These are phyloP conservation scores for Epicoccum nigrum DNA, from an alignment of 2,329 filamentous ascomycete genomes.

Conservation along the genomic window DNA sequence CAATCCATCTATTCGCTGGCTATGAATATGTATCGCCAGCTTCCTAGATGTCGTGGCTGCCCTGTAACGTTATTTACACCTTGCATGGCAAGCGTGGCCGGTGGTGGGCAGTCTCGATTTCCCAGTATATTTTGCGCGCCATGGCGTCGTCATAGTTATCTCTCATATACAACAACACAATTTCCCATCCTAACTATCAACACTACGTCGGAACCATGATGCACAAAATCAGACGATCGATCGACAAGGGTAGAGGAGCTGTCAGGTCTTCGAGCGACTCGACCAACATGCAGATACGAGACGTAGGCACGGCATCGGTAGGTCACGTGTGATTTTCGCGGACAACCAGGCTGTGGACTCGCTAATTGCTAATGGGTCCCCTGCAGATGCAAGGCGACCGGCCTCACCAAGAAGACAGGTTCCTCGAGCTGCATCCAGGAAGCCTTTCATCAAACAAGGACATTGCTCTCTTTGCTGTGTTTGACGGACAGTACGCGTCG, in stretches of 20 bases:
- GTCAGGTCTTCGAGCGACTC: not conserved
- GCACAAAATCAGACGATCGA: slow-evolving; percentile 13
- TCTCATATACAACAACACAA: not conserved
- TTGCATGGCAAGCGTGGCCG: slow-evolving; percentile 1
- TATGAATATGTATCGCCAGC: not conserved
- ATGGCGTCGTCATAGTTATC: slow-evolving; percentile 29
- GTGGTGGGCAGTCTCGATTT: not conserved
- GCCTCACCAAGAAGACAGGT: slow-evolving; percentile 32
- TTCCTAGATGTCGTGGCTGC: not conserved
- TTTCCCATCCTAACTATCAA: not conserved
- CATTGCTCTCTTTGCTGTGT: slow-evolving; percentile 31
- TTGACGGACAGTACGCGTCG: slow-evolving; percentile 33
- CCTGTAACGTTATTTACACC: not conserved
- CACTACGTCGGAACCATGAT: slow-evolving; percentile 19
- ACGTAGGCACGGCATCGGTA: slow-evolving; percentile 12
- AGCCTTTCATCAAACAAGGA: slow-evolving; percentile 29
- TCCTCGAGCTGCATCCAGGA: slow-evolving; percentile 24
- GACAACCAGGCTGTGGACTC: slow-evolving; percentile 7
- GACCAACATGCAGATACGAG: slow-evolving; percentile 2
- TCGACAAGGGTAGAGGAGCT: slow-evolving; percentile 9
- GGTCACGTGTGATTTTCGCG: slow-evolving; percentile 5
- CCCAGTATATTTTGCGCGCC: slow-evolving; percentile 10
- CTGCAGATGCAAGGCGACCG: slow-evolving; percentile 31
- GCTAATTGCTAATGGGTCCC: slow-evolving; percentile 29
- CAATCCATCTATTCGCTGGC: not conserved